Evolutionary conservation across 2,329 filamentous ascomycete genomes (phyloP), one percentile per base, ranked within the genome.

Genomic region (Claviceps pazoutovae): DNA sequence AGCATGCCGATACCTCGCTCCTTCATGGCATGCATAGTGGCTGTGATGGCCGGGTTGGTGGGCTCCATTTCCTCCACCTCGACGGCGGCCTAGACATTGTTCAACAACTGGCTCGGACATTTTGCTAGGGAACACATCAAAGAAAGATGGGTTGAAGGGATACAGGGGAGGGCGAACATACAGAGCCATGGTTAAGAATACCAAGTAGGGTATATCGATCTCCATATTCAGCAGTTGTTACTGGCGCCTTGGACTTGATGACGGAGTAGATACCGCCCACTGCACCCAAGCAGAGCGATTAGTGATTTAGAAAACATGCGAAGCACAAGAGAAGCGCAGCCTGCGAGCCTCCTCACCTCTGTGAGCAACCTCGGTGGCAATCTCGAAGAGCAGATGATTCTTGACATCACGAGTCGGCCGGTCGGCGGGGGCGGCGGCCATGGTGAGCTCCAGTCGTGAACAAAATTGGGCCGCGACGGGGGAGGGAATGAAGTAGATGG

Each of bases 201-300:
- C 93, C 93, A 66, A 98, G 90, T 58, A 97, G 79, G 30, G 88
- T 95, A 71, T 98, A 98, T 59, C 88, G 82, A 54, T 95, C 89
- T 69, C 93, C 93, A 93, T 97, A 98, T 70, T 98, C 93, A 55
- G 89, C 89, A 1, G 91, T 96, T 44, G 93, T 97, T 56, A 97
- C 93, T 49, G 93, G 91, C 39, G 93, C 91, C 71, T 98, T 98
- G 56, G 93, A 98, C 71, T 98, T 98, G 71, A 98, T 83, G 58
- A 98, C 93, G 16, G 91, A 97, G 76, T 98, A 98, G 72, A 98
- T 98, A 62, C 93, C 93, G 64, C 93, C 93, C 56, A 98, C 93
- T 94, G 53, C 46, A 34, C 34, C 17, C 26, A 43, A 17, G 38
- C 21, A n/a, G 30, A 46, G 53, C 41, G 47, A 51, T 48, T 43